Evolutionary conservation across 805 yeast species (phyloP), one percentile per base, ranked within the genome.

Genomic region (Cyberlindnera galapagoensis): DNA sequence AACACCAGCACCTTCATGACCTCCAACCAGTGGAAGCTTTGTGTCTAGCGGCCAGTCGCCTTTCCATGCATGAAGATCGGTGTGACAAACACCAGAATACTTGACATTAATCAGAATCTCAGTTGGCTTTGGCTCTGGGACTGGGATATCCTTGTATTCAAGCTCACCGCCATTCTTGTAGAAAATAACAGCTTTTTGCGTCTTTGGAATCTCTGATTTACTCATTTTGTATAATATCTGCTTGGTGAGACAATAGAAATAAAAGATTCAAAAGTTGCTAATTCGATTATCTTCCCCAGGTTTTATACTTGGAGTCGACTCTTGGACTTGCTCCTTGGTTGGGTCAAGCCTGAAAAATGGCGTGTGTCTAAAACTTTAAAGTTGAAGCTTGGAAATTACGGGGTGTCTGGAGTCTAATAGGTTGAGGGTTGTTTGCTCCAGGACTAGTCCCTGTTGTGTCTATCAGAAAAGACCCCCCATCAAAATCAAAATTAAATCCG

Each of bases 1-100:
- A 21, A 71, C 68, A 60, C 83, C 82, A 30, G 81, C 80, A 65
- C 83, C 83, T 59, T 76, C 83, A 58, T 76, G 83, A 52, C 83
- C 83, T 48, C 83, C 83, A 28, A 76, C 79, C 47, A 76, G 63
- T 25, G 81, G 82, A 47, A 75, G 62, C 50, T 73, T 74, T 40
- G 68, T 63, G 21, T 53, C 62, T 48, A 73, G 56, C 32, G 79
- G 78, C 80, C 80, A 74, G 48, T 74, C 80, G 43, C 77, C 51
- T 19, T 44, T 39, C 49, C 78, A 74, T 29, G 79, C 80, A 52
- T 74, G 80, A 50, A 74, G 60, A 53, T 74, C 80, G n/a, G 80
- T 73, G 57, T 74, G 80, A 48, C 80, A 74, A 19, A 74, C 80
- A 54, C 80, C 80, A 6, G 80, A 74, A 57, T 72, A 74, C 55